Conservation (phyloP, 345 rosid species). For the Camelina sativa region DNA sequence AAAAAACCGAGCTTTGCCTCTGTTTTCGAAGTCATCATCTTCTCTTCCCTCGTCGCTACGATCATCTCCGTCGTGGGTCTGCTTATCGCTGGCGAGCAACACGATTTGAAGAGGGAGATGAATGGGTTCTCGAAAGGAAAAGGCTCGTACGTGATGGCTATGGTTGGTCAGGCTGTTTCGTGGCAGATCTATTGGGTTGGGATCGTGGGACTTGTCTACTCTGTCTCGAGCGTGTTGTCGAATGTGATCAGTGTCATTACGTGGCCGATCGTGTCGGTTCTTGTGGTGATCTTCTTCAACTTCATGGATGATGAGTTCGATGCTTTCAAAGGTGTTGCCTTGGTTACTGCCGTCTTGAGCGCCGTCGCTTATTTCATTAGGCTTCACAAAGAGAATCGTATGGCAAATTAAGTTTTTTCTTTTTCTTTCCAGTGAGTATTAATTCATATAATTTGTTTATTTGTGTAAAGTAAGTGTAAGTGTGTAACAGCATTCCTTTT, state of each 20-base stretch:
- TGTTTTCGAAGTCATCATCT: conserved; percentile 38
- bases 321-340: conserved; percentile 36
- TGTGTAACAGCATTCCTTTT: background rate
- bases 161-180: conserved; percentile 44
- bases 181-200: conserved; percentile 48
- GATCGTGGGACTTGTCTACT: conserved; percentile 43
- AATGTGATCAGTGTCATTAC: conserved; percentile 41
- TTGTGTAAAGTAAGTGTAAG: too few relatives aligned
- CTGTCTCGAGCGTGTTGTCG: conserved; percentile 39
- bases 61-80: conserved; percentile 38
- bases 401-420: background rate
- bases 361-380: conserved; percentile 38
- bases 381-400: conserved; percentile 43
- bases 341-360: conserved; percentile 35
- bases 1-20: conserved; percentile 38
- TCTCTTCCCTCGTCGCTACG: conserved; percentile 35
- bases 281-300: conserved; percentile 42
- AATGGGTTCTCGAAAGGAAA: conserved; percentile 34
- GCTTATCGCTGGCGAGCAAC: conserved; percentile 36
- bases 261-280: conserved; percentile 45
- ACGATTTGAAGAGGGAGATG: conserved; percentile 42
- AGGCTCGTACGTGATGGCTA: conserved; percentile 37
- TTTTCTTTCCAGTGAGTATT: too few relatives aligned
- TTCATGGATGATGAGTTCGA: conserved; percentile 42
- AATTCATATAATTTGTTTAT: background rate